Conservation (phyloP, 495 filamentous ascomycete species). For the Bryoglossum gracile region DNA sequence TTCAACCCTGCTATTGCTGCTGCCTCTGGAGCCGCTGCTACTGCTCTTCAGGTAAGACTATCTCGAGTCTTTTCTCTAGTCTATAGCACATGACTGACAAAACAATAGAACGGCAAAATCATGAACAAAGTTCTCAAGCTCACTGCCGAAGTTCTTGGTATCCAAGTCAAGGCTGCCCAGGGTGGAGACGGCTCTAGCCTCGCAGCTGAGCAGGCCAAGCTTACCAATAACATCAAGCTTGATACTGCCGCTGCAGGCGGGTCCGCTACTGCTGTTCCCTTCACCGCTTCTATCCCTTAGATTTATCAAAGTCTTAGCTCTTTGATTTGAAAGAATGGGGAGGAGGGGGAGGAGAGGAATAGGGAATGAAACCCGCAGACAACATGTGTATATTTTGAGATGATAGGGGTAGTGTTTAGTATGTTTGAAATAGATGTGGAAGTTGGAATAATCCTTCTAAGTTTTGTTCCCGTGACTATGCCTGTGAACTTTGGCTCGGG, state of each 20-base stretch:
- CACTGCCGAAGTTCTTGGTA: slow-evolving; percentile 27
- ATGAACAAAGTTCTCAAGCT: slow-evolving; percentile 51
- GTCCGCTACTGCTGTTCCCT: slow-evolving; percentile 15
- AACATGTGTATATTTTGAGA: no score
- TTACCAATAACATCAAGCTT: slow-evolving; percentile 37
- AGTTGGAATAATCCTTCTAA: no score
- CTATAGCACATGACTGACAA: neutral
- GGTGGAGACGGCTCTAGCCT: slow-evolving; percentile 9
- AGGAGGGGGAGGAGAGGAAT: no score
- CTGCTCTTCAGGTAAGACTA: slow-evolving; percentile 21
- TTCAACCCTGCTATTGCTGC: slow-evolving; percentile 29
- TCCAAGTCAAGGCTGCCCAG: slow-evolving; percentile 23
- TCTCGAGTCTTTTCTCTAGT: neutral
- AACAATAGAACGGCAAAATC: slow-evolving; percentile 41
- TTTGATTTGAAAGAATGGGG: no score
- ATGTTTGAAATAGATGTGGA: no score
- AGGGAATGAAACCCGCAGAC: no score
- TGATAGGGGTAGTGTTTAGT: no score
- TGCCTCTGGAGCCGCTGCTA: slow-evolving; percentile 22
- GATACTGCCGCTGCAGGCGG: slow-evolving; percentile 28
- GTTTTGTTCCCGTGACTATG: no score
- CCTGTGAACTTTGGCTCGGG: no score
- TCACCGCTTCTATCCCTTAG: no score
- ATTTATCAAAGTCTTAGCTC: no score
- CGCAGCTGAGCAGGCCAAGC: slow-evolving; percentile 35